Evolutionary conservation across 78 protist genomes (phyloP).

Genomic region (Cavenderia fasciculata): DNA sequence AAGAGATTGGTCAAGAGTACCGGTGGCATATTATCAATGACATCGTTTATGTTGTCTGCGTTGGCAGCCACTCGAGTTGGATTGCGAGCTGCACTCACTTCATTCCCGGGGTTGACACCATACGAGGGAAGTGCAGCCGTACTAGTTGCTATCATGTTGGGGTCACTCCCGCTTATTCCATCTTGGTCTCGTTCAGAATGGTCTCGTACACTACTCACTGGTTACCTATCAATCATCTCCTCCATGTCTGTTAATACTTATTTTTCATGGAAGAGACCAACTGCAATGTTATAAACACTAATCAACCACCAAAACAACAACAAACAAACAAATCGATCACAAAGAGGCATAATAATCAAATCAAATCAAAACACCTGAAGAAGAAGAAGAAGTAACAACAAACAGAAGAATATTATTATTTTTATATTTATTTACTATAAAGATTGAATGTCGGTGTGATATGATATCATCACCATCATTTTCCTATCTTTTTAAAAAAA

Average conservation of each 20-base stretch:
- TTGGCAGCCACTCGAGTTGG: slow-evolving; percentile 68
- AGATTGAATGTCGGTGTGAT: too few relatives aligned
- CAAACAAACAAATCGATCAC: too few relatives aligned
- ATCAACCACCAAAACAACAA: neutral
- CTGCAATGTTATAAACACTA: slow-evolving; percentile 40
- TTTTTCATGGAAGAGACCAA: slow-evolving; percentile 56
- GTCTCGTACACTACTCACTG: slow-evolving; percentile 54
- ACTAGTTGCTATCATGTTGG: slow-evolving; percentile 43
- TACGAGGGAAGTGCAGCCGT: slow-evolving; percentile 75
- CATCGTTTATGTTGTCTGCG: slow-evolving; percentile 37
- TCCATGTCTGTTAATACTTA: slow-evolving; percentile 67
- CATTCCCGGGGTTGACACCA: slow-evolving; percentile 67
- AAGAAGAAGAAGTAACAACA: too few relatives aligned
- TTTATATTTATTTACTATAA: too few relatives aligned
- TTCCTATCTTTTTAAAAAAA: too few relatives aligned
- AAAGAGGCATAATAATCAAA: too few relatives aligned
- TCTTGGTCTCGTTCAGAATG: slow-evolving; percentile 58
- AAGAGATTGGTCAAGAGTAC: slow-evolving; percentile 36
- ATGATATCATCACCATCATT: too few relatives aligned
- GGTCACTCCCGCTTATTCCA: slow-evolving; percentile 72
- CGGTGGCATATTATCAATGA: slow-evolving; percentile 71
- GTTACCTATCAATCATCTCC: slow-evolving; percentile 47
- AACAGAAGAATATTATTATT: too few relatives aligned
- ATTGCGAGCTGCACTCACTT: slow-evolving; percentile 46
- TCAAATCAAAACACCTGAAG: too few relatives aligned